Evolutionary conservation across 2,329 filamentous ascomycete species (phyloP).

Genomic region (Sordariomycetes sp.): DNA sequence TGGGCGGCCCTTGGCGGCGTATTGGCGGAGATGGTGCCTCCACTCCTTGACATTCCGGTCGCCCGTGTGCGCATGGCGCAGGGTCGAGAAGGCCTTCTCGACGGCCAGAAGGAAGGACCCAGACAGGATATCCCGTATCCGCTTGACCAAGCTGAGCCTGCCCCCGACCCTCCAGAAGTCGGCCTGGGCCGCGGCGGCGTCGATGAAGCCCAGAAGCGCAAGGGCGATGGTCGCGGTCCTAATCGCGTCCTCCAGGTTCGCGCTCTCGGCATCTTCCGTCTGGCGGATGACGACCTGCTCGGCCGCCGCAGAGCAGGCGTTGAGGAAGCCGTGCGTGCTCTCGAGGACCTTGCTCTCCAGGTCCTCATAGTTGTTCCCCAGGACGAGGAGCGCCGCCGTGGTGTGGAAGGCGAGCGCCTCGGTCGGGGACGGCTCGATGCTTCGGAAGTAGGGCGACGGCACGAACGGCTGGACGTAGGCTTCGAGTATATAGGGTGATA

Average conservation of each 20-base stretch:
- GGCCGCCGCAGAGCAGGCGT: slow-evolving; percentile 55
- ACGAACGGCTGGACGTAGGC: slow-evolving; percentile 70
- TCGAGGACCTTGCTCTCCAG: slow-evolving; percentile 57
- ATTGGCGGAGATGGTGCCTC: slow-evolving; percentile 78
- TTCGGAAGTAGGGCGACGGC: slow-evolving; percentile 71
- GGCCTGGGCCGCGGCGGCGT: slow-evolving; percentile 67
- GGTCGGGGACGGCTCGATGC: slow-evolving; percentile 78
- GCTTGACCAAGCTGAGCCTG: slow-evolving; percentile 61
- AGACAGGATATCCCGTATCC: slow-evolving; percentile 63
- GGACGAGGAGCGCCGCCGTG: slow-evolving; percentile 66
- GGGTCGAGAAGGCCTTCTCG: slow-evolving; percentile 81
- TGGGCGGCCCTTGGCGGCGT: slow-evolving; percentile 67
- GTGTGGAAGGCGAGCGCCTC: slow-evolving; percentile 74
- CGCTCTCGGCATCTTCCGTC: slow-evolving; percentile 43
- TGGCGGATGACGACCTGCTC: slow-evolving; percentile 41
- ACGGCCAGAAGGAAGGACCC: slow-evolving; percentile 78
- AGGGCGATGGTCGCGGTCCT: slow-evolving; percentile 67
- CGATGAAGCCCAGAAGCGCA: slow-evolving; percentile 81
- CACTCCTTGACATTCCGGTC: slow-evolving; percentile 67
- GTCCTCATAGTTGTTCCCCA: slow-evolving; percentile 62
- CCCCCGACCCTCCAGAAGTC: slow-evolving; percentile 74
- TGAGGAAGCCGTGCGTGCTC: slow-evolving; percentile 61
- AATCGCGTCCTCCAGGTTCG: slow-evolving; percentile 55
- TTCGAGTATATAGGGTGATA: slow-evolving; percentile 78
- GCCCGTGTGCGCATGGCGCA: slow-evolving; percentile 65